phyloP scores from a whole-genome alignment of 352 stramenopile genomes.

The Phytophthora idaei region DNA sequence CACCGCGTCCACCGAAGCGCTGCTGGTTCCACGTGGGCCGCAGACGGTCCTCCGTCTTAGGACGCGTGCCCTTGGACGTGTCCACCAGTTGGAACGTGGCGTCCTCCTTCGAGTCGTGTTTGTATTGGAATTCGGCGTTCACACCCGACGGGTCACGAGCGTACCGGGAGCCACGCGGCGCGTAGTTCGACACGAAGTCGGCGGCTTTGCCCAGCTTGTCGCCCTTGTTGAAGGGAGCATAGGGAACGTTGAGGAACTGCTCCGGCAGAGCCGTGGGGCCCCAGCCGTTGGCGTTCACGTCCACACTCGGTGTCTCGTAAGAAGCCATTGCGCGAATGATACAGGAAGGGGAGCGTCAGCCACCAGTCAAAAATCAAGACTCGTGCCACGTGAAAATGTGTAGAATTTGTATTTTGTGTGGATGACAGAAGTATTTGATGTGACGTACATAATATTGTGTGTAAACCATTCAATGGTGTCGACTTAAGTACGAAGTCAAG shows the following conservation, averaged over 20 bases:
- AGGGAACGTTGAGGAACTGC: conserved; percentile 94
- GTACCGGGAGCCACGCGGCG: conserved; percentile 55
- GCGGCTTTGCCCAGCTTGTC: conserved; percentile 94
- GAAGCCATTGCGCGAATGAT: conserved; percentile 62
- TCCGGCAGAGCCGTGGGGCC: conserved; percentile 85
- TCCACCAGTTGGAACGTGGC: conserved; percentile 94
- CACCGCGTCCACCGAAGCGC: conserved; percentile 69
- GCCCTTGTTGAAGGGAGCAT: conserved; percentile 95
- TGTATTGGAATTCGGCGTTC: conserved; percentile 95
- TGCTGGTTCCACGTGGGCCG: conserved; percentile 88
- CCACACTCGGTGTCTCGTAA: conserved; percentile 77
- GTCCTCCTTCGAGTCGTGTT: conserved; percentile 92
- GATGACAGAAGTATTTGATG: not conserved
- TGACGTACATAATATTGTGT: not conserved
- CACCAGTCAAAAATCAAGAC: conserved; percentile 28
- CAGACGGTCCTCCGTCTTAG: conserved; percentile 80
- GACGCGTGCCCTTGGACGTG: conserved; percentile 87
- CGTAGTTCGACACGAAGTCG: conserved; percentile 92
- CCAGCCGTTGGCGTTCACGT: conserved; percentile 86
- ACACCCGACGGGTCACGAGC: conserved; percentile 80
- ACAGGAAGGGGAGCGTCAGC: not conserved
- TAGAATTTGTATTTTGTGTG: conserved; percentile 2
- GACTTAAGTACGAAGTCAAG: conserved; percentile 2
- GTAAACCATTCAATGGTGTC: too few relatives aligned
- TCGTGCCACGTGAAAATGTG: not conserved